A percentile compares a stretch with the other conserved stretches of the same genome.
Conservation (phyloP, 805 yeast species). For the Candida morakotiae region DNA sequence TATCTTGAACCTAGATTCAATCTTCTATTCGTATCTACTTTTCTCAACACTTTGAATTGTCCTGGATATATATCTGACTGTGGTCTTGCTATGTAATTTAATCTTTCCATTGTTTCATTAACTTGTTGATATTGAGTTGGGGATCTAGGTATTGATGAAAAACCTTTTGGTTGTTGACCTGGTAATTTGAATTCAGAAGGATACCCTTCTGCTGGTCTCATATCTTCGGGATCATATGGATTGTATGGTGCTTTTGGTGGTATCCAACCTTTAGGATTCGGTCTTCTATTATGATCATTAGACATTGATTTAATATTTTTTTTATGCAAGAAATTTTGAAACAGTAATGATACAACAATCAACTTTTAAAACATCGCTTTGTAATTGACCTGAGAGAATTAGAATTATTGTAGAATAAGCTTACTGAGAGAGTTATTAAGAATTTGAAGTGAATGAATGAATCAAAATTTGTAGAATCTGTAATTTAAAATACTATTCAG, state of each 20-base stretch:
- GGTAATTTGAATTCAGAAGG: constrained; percentile 79
- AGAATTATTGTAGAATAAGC: too few species aligned
- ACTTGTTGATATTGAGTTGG: constrained; percentile 66
- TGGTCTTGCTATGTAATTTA: constrained; percentile 79
- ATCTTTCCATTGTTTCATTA: constrained; percentile 66
- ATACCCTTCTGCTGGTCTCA: constrained; percentile 78
- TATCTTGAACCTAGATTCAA: constrained; percentile 59
- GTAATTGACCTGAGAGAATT: too few species aligned
- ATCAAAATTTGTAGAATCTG: too few species aligned
- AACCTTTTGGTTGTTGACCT: constrained; percentile 51
- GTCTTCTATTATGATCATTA: constrained; percentile 49
- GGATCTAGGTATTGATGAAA: constrained; percentile 57
- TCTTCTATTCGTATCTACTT: constrained; percentile 48
- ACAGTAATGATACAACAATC: too few species aligned
- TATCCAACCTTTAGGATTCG: constrained; percentile 76
- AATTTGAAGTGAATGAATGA: too few species aligned
- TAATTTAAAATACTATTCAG: too few species aligned
- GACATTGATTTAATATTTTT: not conserved
- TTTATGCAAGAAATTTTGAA: constrained; percentile 11
- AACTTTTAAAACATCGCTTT: too few species aligned
- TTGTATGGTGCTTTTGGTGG: constrained; percentile 83
- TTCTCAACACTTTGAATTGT: constrained; percentile 65
- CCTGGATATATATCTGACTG: constrained; percentile 72
- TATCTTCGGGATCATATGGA: constrained; percentile 76
- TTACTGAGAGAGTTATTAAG: too few species aligned